Percentiles rank a stretch among this genome's conserved stretches.
These are phyloP conservation scores for Aspergillus asperescens DNA, from an alignment of 495 filamentous ascomycete species.

Conservation along the genomic window DNA sequence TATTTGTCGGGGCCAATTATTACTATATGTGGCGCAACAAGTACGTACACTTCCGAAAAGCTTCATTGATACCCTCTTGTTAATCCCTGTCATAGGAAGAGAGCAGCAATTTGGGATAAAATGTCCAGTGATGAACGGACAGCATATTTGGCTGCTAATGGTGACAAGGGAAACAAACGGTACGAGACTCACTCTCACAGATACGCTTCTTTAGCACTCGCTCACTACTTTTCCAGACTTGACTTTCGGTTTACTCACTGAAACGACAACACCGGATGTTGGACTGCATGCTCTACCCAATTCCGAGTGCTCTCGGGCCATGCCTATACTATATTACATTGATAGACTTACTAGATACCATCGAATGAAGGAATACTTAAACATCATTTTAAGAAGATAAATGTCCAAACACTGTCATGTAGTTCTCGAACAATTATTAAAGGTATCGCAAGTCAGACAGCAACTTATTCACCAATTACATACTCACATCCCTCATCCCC, in stretches of 20 bases:
- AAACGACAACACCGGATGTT: not conserved
- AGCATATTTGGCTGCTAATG: slow-evolving; percentile 60
- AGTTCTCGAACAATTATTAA: not conserved
- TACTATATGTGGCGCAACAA: slow-evolving; percentile 63
- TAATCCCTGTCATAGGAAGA: slow-evolving; percentile 23
- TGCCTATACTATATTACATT: not conserved
- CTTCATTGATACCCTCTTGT: not conserved
- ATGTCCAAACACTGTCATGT: no score
- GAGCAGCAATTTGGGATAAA: slow-evolving; percentile 47
- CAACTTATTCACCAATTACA: slow-evolving; percentile 67
- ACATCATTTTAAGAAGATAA: not conserved
- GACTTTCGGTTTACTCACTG: slow-evolving; percentile 52
- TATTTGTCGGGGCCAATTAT: slow-evolving; percentile 52
- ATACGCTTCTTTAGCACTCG: not conserved
- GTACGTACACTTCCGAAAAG: slow-evolving; percentile 20
- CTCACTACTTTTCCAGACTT: slow-evolving; percentile 26
- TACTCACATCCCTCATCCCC: slow-evolving; percentile 73
- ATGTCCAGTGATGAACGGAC: slow-evolving; percentile 59
- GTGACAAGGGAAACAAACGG: slow-evolving; percentile 67
- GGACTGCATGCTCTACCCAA: not conserved
- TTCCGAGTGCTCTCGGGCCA: not conserved
- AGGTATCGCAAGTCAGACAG: not conserved
- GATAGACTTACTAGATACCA: not conserved
- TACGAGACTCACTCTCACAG: slow-evolving; percentile 14
- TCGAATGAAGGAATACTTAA: not conserved